Conservation (phyloP, 2,329 filamentous ascomycete species). For the Aquanectria penicillioides region DNA sequence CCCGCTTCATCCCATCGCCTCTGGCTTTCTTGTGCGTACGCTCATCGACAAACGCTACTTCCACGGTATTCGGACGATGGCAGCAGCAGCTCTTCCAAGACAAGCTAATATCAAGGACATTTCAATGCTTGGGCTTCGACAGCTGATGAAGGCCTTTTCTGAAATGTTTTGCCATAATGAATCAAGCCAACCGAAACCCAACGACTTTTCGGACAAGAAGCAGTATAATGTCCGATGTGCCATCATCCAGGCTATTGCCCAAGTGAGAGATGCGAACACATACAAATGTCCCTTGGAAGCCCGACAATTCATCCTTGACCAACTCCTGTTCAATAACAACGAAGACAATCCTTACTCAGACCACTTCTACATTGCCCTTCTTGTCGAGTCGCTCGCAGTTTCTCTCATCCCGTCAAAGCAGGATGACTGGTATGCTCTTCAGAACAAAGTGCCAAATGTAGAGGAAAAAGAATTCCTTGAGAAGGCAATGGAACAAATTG, state of each 20-base stretch:
- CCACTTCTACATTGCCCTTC: conserved; percentile 83
- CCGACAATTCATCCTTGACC: conserved; percentile 86
- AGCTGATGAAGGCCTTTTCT: conserved; percentile 86
- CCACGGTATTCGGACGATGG: conserved; percentile 88
- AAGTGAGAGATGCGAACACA: conserved; percentile 74
- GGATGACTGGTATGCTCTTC: conserved; percentile 56
- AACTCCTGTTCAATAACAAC: conserved; percentile 94
- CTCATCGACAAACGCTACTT: conserved; percentile 93
- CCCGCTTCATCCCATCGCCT: conserved; percentile 81
- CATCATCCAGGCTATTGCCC: conserved; percentile 83
- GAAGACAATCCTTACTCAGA: conserved; percentile 90
- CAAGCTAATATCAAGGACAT: conserved; percentile 75
- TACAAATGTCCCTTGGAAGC: conserved; percentile 83
- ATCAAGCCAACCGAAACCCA: conserved; percentile 82
- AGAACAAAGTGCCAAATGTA: conserved; percentile 56
- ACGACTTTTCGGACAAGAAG: conserved; percentile 89
- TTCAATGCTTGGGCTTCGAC: conserved; percentile 81
- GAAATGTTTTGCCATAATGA: conserved; percentile 87
- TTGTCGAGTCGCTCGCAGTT: conserved; percentile 72
- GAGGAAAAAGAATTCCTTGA: conserved; percentile 61
- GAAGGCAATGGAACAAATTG: conserved; percentile 69
- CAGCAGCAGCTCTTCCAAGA: conserved; percentile 79
- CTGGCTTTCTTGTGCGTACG: conserved; percentile 89
- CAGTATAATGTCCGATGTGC: conserved; percentile 86
- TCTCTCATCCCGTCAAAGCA: conserved; percentile 64